A percentile compares a stretch with the other conserved stretches of the same genome.
phyloP scores from a whole-genome alignment of 2,329 filamentous ascomycete genomes.

The Cytospora piceicola region DNA sequence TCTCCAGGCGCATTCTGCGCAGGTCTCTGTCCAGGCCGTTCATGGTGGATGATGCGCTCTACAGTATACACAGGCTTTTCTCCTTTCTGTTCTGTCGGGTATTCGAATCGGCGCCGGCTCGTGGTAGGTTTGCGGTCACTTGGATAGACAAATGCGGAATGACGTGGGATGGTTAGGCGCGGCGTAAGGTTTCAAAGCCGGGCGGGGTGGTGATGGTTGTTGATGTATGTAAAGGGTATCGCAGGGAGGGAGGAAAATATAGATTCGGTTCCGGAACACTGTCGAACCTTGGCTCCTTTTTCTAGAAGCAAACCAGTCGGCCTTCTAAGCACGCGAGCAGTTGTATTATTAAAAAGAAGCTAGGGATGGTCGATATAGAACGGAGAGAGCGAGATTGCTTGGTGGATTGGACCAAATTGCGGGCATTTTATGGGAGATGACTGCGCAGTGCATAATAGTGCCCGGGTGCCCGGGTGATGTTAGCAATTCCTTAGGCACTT shows the following conservation, averaged over 20 bases:
- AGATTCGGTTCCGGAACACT: background rate
- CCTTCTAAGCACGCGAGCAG: slow-evolving; percentile 5
- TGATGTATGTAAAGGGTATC: background rate
- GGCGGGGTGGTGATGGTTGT: background rate
- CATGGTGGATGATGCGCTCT: slow-evolving; percentile 56
- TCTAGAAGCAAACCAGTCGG: slow-evolving; percentile 2
- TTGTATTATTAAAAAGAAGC: slow-evolving; percentile 15
- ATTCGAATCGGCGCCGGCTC: background rate
- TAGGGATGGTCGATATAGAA: slow-evolving; percentile 18
- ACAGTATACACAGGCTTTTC: background rate
- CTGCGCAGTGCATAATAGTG: slow-evolving; percentile 7
- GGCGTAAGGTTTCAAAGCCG: background rate
- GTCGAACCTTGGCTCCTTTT: background rate
- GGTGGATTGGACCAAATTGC: slow-evolving; percentile 31
- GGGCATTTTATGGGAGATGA: slow-evolving; percentile 27
- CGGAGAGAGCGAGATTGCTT: slow-evolving; percentile 31
- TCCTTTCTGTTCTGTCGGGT: background rate
- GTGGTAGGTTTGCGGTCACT: background rate
- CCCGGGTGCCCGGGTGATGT: slow-evolving; percentile 1
- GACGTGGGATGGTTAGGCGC: background rate
- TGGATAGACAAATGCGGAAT: background rate
- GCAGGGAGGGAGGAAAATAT: background rate
- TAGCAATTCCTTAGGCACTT: background rate
- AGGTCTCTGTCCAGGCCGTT: slow-evolving; percentile 96
- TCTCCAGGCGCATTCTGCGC: slow-evolving; percentile 87